Conservation (phyloP, 257 asterid species). For the Solanum neorickii region DNA sequence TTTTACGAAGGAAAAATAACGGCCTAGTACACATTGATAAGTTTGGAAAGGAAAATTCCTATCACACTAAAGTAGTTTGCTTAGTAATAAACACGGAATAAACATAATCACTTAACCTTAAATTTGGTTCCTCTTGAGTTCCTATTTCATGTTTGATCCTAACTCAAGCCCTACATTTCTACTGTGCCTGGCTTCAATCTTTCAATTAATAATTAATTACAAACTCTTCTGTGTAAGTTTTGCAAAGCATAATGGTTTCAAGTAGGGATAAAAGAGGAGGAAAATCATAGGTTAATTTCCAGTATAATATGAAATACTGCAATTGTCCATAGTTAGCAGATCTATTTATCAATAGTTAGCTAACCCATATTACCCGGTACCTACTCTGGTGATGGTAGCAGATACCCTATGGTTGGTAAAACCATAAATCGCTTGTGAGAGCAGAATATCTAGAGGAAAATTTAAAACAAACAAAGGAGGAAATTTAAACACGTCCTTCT, state of each 20-base stretch:
- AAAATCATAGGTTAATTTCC: not conserved
- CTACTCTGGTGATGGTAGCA: not conserved
- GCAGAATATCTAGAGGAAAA: not conserved
- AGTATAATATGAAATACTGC: not conserved
- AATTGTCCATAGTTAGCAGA: not conserved
- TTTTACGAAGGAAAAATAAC: not conserved
- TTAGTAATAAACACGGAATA: not conserved
- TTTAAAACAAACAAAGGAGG: not conserved
- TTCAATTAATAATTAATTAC: not conserved
- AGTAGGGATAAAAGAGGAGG: not conserved
- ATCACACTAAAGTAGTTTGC: not conserved
- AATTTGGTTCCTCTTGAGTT: not conserved
- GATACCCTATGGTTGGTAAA: not conserved
- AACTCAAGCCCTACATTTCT: not conserved
- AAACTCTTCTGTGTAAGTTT: not conserved
- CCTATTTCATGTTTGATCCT: not conserved
- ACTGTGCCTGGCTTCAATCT: not conserved
- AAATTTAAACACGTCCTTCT: not conserved
- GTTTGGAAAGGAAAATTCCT: not conserved
- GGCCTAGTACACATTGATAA: not conserved
- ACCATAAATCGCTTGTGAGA: not conserved
- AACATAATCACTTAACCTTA: not conserved
- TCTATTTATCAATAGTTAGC: not conserved
- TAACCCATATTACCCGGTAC: not conserved
- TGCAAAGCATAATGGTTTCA: not conserved